Evolutionary conservation across 176 grass and related monocot genomes (phyloP), one percentile per base, ranked within the genome.

Genomic region (Puccinellia tenuiflora): DNA sequence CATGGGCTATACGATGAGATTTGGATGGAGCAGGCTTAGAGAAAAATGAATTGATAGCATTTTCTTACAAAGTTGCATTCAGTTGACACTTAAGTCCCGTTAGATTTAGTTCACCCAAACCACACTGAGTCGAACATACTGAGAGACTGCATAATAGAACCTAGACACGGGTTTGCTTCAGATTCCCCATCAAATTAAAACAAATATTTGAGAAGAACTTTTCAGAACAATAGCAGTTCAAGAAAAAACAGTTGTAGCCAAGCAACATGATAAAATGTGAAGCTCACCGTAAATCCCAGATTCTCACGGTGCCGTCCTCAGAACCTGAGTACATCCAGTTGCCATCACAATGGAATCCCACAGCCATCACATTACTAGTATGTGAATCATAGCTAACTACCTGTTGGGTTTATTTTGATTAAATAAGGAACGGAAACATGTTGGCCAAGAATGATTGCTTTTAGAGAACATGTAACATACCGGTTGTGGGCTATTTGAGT

Each of bases 241-340:
- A 76, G 3, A 57, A 54, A 81, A 60, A 46, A 64, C 13, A 76
- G 1, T 15, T 14, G 5, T 3, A 81, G 45, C 18, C 34, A 81
- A 75, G 34, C 20, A 84, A 35, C 28, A 77, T 4, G 59, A 55
- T 34, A 57, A 35, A 4, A 40, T 52, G 25, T 3, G 13, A 35
- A 76, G 63, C 88, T 90, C 84, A 95, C 93, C 96, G 83, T 22
- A 99, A 87, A 83, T 99, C 96, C 96, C 96, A 99, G 15, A 99
- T 99, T 91, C 85, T 95, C 29, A 99, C 96, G 76, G 93, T 96
- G 17, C 96, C 96, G 65, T 99, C 96, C 88, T 99, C 96, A 74
- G 96, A 99, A 68, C 93, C 96, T 16, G 96, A 96, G 57, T 99
- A 96, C 96, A 99, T 99, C 96, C 96, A 99, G 78, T 99, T 99